These are phyloP conservation scores for Rubia occidens DNA, from an alignment of 305 asterid genomes.

Conservation along the genomic window DNA sequence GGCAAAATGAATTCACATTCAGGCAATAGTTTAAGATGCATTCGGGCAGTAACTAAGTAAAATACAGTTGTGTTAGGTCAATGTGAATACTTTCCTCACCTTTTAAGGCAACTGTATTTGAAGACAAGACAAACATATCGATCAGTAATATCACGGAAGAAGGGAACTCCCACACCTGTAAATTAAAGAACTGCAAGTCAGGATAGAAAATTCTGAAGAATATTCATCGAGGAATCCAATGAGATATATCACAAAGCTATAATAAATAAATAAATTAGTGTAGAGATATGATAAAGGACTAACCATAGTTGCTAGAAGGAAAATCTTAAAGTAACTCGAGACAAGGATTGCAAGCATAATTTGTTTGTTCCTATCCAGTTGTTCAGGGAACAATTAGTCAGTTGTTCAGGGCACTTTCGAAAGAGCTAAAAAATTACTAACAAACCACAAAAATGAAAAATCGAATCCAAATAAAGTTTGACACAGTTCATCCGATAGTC, in stretches of 20 bases:
- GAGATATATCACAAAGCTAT: not conserved
- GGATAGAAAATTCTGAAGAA: not conserved
- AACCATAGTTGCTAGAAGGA: slow-evolving; percentile 78
- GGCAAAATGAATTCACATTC: not conserved
- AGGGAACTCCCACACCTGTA: slow-evolving; percentile 87
- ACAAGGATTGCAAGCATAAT: slow-evolving; percentile 41
- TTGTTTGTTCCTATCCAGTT: slow-evolving; percentile 51
- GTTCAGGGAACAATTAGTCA: slow-evolving; percentile 11
- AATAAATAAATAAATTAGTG: not conserved
- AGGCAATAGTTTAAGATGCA: not conserved
- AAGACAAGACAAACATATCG: slow-evolving; percentile 68
- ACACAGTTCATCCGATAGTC: not conserved
- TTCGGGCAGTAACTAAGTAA: not conserved
- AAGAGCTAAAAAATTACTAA: not conserved
- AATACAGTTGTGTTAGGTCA: not conserved
- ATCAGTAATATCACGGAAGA: slow-evolving; percentile 51
- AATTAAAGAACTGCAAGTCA: slow-evolving; percentile 14
- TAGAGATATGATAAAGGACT: slow-evolving; percentile 15
- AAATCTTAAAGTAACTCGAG: slow-evolving; percentile 81
- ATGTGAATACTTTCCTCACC: slow-evolving; percentile 27
- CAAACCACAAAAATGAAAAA: not conserved
- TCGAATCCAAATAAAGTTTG: not conserved
- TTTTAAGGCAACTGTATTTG: slow-evolving; percentile 68
- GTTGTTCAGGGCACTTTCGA: not conserved
- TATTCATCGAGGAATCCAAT: not conserved